Percentiles rank a stretch among this genome's conserved stretches.
Conservation (phyloP, 2,329 filamentous ascomycete genomes). For the Colletotrichum filicis region DNA sequence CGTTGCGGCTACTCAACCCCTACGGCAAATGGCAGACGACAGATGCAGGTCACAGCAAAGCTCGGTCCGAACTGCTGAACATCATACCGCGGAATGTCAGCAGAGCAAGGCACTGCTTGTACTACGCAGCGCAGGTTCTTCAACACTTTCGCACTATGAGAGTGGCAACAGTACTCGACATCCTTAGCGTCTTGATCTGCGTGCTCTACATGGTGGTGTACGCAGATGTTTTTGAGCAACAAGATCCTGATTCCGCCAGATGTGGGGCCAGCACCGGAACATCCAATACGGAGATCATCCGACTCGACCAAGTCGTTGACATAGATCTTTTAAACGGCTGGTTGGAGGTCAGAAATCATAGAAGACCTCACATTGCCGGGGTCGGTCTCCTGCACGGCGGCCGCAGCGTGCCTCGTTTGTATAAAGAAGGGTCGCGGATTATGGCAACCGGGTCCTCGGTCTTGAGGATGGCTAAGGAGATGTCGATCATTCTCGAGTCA, state of each 20-base stretch:
- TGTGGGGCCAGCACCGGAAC: neutral
- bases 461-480: constrained; percentile 7
- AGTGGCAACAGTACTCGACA: neutral
- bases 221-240: neutral
- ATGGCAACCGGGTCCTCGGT: constrained; percentile 2
- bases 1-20: neutral
- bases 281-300: neutral
- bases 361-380: neutral
- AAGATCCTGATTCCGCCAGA: neutral
- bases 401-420: constrained; percentile 5
- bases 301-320: neutral
- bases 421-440: constrained; percentile 3
- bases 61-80: neutral
- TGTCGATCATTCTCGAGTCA: neutral
- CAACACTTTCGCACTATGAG: neutral
- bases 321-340: neutral
- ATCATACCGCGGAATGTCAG: neutral
- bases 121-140: neutral
- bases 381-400: neutral
- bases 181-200: neutral
- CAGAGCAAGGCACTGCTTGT: neutral
- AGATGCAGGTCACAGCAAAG: neutral
- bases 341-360: neutral
- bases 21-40: neutral
- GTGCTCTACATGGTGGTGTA: neutral